Conservation (phyloP, 192 early-diverging fungal genomes). For the Podila clonocystis region DNA sequence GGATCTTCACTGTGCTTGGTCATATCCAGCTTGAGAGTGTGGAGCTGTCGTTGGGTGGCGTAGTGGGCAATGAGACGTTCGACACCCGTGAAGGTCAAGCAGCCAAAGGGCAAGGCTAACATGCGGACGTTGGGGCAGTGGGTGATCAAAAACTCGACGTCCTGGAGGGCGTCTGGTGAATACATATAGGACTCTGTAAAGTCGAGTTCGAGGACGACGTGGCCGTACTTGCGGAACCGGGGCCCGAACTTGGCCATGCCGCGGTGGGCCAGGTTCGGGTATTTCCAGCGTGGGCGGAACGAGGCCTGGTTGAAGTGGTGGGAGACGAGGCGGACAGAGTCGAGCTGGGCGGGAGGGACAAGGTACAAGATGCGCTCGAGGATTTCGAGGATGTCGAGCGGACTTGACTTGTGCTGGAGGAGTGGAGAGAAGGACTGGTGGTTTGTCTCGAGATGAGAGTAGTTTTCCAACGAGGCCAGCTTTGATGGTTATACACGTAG, state of each 20-base stretch:
- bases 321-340: conserved; percentile 11
- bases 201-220: conserved; percentile 13
- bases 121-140: conserved; percentile 5
- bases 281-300: conserved; percentile 11
- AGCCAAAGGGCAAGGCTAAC: conserved; percentile 9
- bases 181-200: conserved; percentile 6
- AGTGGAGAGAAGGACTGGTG: no score
- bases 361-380: conserved; percentile 17
- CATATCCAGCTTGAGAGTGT: conserved; percentile 11
- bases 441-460: no score
- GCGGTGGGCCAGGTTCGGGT: conserved; percentile 5
- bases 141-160: conserved; percentile 6
- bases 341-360: not conserved
- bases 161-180: not conserved
- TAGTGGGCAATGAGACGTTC: conserved; percentile 8
- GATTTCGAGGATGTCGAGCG: conserved; percentile 14
- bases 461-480: no score
- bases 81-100: conserved; percentile 12
- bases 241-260: conserved; percentile 7
- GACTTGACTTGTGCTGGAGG: not conserved
- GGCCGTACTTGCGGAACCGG: conserved; percentile 3
- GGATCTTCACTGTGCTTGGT: conserved; percentile 5
- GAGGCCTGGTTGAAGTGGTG: conserved; percentile 10
- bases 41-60: not conserved
- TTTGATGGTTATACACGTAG: no score